These are phyloP conservation scores for Penicillium sumatraense DNA, from an alignment of 2,329 filamentous ascomycete genomes.

Conservation along the genomic window DNA sequence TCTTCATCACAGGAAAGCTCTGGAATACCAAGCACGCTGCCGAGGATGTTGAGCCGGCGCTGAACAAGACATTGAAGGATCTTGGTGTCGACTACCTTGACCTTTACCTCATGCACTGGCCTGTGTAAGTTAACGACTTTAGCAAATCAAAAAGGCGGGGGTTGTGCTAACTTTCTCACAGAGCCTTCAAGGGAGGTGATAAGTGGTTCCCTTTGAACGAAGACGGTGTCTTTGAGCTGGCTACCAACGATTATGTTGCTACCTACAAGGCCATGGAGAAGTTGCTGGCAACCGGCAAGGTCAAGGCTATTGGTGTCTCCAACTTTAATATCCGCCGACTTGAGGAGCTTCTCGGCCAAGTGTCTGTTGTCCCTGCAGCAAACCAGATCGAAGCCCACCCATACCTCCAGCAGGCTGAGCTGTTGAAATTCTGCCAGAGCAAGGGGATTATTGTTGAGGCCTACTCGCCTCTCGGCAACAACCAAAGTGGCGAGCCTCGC, in stretches of 20 bases:
- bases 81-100: conserved; percentile 64
- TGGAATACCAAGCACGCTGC: conserved; percentile 73
- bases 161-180: not conserved
- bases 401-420: conserved; percentile 48
- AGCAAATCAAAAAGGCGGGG: too few species aligned
- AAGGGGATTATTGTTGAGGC: conserved; percentile 62
- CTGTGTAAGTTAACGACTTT: conserved; percentile 22
- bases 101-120: conserved; percentile 69
- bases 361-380: conserved; percentile 69
- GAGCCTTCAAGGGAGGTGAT: conserved; percentile 25
- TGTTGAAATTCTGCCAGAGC: conserved; percentile 57
- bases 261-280: conserved; percentile 65
- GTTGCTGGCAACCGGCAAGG: conserved; percentile 60
- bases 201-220: conserved; percentile 30
- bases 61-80: conserved; percentile 63
- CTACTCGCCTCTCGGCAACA: conserved; percentile 57
- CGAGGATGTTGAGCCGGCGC: conserved; percentile 66
- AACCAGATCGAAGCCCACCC: conserved; percentile 62
- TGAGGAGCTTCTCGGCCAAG: conserved; percentile 70
- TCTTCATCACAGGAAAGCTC: conserved; percentile 80
- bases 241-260: conserved; percentile 28
- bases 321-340: conserved; percentile 75
- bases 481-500: conserved; percentile 48
- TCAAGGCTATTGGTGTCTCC: conserved; percentile 72
- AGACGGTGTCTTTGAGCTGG: conserved; percentile 26